Evolutionary conservation across 1,284 basidiomycete genomes (phyloP).

Genomic region (Laetiporus sulphureus): DNA sequence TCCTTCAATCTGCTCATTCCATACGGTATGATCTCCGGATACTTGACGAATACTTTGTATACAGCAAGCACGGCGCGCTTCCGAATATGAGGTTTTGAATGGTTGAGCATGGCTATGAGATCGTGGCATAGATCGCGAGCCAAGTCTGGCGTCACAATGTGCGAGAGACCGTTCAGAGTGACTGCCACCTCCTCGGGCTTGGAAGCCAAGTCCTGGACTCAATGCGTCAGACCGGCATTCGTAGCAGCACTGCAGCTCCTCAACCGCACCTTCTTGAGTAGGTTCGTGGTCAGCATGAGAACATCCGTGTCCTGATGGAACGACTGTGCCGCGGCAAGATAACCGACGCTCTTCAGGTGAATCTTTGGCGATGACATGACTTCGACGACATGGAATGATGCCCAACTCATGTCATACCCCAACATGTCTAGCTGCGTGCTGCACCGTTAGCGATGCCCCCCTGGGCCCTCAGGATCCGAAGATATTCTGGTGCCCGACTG

Average conservation of each 20-base stretch:
- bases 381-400: constrained; percentile 93
- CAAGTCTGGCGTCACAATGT: constrained; percentile 85
- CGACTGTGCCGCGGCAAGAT: constrained; percentile 90
- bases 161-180: constrained; percentile 82
- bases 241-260: too few relatives aligned
- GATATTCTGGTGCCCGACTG: too few relatives aligned
- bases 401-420: constrained; percentile 87
- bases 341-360: constrained; percentile 94
- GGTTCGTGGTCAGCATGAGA: constrained; percentile 95
- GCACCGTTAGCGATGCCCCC: constrained; percentile 4
- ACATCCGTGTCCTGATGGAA: constrained; percentile 95
- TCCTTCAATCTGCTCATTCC: constrained; percentile 75
- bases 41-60: constrained; percentile 72
- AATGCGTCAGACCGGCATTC: too few relatives aligned
- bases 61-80: constrained; percentile 85
- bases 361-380: constrained; percentile 93
- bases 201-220: constrained; percentile 82
- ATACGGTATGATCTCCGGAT: constrained; percentile 68
- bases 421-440: constrained; percentile 80
- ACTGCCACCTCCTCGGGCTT: constrained; percentile 71
- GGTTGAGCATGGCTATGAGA: constrained; percentile 83
- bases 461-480: too few relatives aligned
- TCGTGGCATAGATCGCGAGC: constrained; percentile 87
- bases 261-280: constrained; percentile 95
- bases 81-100: constrained; percentile 83